A percentile compares a stretch with the other conserved stretches of the same genome.
Conservation (phyloP, 495 filamentous ascomycete genomes). For the Apodospora peruviana region DNA sequence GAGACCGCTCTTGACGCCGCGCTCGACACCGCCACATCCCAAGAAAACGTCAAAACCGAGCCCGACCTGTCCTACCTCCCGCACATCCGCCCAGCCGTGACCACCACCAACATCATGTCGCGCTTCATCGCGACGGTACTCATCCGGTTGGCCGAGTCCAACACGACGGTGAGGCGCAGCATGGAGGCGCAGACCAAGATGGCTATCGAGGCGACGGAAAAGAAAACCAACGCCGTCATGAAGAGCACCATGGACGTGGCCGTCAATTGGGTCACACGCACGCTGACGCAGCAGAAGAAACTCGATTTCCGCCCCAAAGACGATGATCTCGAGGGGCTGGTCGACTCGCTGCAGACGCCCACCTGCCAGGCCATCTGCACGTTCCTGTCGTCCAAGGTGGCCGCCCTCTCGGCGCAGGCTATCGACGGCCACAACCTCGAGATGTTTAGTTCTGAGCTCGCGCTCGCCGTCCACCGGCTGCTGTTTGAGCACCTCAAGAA, state of each 20-base stretch:
- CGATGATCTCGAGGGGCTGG: constrained; percentile 62
- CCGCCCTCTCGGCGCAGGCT: constrained; percentile 54
- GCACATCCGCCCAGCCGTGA: constrained; percentile 72
- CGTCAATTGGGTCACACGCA: constrained; percentile 68
- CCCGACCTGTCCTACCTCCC: constrained; percentile 84
- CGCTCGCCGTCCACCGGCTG: constrained; percentile 65
- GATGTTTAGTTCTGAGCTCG: constrained; percentile 78
- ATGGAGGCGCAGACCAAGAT: constrained; percentile 81
- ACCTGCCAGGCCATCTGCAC: constrained; percentile 73
- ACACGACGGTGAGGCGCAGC: constrained; percentile 79
- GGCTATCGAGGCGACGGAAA: constrained; percentile 72
- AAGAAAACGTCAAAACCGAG: constrained; percentile 72
- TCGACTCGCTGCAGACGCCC: constrained; percentile 79
- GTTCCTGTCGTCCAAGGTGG: constrained; percentile 62
- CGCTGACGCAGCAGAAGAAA: constrained; percentile 79
- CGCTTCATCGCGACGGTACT: constrained; percentile 85
- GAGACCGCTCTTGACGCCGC: constrained; percentile 91
- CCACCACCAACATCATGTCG: constrained; percentile 86
- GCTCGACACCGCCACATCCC: constrained; percentile 64
- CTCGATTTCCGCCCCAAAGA: constrained; percentile 90
- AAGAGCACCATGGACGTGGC: constrained; percentile 81
- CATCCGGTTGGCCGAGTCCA: constrained; percentile 80
- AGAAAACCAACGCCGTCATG: constrained; percentile 81
- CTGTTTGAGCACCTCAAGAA: constrained; percentile 92
- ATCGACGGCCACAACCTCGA: constrained; percentile 74